Evolutionary conservation across 805 yeast genomes (phyloP).

Genomic region (Ogataea trehalophila): DNA sequence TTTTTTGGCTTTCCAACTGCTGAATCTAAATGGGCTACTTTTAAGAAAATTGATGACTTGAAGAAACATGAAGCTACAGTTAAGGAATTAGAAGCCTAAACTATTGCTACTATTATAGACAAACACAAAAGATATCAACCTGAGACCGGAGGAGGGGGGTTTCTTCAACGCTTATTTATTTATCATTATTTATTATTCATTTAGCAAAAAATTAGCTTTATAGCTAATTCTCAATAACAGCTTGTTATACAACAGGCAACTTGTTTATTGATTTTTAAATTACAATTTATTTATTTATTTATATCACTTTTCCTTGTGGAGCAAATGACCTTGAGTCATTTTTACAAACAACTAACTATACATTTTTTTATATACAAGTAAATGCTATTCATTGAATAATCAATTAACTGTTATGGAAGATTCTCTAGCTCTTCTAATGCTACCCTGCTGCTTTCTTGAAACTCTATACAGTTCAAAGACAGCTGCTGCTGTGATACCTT

Average conservation of each 20-base stretch:
- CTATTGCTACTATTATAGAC: not conserved
- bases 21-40: slow-evolving; percentile 24
- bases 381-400: too few species aligned
- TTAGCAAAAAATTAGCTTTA: not conserved
- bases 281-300: too few species aligned
- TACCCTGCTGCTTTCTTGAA: slow-evolving; percentile 31
- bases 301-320: too few species aligned
- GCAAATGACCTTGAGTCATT: too few species aligned
- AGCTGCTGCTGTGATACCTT: slow-evolving; percentile 94
- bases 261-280: too few species aligned
- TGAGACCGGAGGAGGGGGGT: not conserved
- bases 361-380: too few species aligned
- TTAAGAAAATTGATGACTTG: slow-evolving; percentile 28
- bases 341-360: too few species aligned
- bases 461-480: slow-evolving; percentile 70
- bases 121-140: not conserved
- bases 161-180: slow-evolving; percentile 3
- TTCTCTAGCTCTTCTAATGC: not conserved
- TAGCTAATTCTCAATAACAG: too few species aligned
- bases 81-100: not conserved
- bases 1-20: slow-evolving; percentile 32
- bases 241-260: too few species aligned
- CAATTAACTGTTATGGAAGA: too few species aligned
- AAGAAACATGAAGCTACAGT: slow-evolving; percentile 20
- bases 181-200: slow-evolving; percentile 1